Conservation (phyloP, 306 rosid species). For the Quercus wislizeni region DNA sequence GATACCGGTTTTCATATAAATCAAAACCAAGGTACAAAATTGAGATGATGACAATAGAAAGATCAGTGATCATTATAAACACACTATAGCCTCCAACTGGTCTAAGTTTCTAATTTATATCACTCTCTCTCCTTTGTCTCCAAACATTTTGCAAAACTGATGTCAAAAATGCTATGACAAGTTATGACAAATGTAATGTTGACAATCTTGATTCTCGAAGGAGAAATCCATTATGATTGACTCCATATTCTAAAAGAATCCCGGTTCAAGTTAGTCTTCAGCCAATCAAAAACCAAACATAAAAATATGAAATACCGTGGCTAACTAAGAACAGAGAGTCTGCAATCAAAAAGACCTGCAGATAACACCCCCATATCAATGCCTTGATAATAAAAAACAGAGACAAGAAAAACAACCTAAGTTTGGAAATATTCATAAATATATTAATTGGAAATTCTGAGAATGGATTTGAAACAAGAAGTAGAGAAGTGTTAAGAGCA, state of each 20-base stretch:
- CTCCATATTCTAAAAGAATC: background rate
- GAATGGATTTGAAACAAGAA: too few relatives aligned
- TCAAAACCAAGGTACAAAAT: constrained; percentile 39
- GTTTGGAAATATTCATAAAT: too few relatives aligned
- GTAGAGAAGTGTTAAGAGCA: too few relatives aligned
- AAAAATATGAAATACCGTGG: background rate
- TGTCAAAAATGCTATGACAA: constrained; percentile 34
- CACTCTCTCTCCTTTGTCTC: constrained; percentile 23
- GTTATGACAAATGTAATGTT: constrained; percentile 38
- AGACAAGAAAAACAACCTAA: background rate
- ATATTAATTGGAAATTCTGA: too few relatives aligned
- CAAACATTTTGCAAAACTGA: constrained; percentile 56
- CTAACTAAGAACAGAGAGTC: background rate
- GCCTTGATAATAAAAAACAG: background rate
- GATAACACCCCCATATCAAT: background rate
- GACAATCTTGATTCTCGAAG: constrained; percentile 32
- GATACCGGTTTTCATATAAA: constrained; percentile 11
- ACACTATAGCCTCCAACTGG: constrained; percentile 9
- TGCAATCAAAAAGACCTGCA: constrained; percentile 6
- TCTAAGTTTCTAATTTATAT: background rate
- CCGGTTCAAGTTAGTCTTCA: background rate
- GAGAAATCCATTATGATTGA: constrained; percentile 28
- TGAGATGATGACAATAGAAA: constrained; percentile 36
- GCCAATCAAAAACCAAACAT: background rate
- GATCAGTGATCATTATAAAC: constrained; percentile 27